These are phyloP conservation scores for Fusarium mundagurra DNA, from an alignment of 2,329 filamentous ascomycete species.

Conservation along the genomic window DNA sequence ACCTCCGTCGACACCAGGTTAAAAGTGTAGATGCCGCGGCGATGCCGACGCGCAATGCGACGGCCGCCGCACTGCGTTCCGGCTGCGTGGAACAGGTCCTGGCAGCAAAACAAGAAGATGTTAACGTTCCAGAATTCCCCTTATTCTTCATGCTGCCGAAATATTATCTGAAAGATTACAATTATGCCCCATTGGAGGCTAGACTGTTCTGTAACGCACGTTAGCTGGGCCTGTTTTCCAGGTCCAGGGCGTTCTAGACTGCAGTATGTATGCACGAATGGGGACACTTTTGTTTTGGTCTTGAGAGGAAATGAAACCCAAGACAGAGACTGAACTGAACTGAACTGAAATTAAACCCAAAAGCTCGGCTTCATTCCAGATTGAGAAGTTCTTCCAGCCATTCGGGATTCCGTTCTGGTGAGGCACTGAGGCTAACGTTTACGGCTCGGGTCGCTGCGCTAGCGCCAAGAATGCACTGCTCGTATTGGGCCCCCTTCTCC, in stretches of 20 bases:
- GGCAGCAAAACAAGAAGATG: not conserved
- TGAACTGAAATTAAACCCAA: not conserved
- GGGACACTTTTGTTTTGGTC: not conserved
- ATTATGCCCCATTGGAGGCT: not conserved
- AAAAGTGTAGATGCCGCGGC: not conserved
- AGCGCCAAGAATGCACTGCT: not conserved
- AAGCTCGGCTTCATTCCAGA: not conserved
- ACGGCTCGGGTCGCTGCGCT: slow-evolving; percentile 36
- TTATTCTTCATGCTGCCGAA: not conserved
- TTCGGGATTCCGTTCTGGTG: not conserved
- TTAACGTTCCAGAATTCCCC: not conserved
- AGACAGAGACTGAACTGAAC: not conserved
- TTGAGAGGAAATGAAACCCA: not conserved
- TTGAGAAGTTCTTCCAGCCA: not conserved
- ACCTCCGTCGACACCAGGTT: not conserved
- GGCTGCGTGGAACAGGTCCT: not conserved
- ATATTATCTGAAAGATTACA: not conserved
- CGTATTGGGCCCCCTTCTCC: not conserved
- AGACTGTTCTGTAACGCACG: not conserved
- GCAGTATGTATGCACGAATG: not conserved
- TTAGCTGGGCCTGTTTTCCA: not conserved
- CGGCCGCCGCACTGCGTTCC: not conserved
- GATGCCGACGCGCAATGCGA: not conserved
- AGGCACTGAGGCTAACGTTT: not conserved
- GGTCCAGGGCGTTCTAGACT: not conserved